Evolutionary conservation across 768 basidiomycete species (phyloP).

Genomic region (Mycena galopus): DNA sequence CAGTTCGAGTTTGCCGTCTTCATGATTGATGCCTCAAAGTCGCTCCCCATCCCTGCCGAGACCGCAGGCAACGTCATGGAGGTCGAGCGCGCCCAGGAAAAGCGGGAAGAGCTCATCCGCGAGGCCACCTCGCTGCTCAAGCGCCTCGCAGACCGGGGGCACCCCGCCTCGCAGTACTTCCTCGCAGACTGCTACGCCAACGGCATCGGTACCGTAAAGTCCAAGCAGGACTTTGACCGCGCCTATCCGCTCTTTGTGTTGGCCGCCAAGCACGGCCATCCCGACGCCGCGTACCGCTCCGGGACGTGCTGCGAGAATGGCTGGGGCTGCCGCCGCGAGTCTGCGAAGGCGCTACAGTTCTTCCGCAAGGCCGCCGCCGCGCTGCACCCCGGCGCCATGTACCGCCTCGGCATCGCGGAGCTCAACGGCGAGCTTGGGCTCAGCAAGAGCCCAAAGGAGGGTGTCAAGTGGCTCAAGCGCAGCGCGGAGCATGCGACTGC

Average conservation of each 20-base stretch:
- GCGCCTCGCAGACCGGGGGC: conserved; percentile 92
- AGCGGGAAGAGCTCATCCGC: conserved; percentile 88
- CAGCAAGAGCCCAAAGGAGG: conserved; percentile 90
- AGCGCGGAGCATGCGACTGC: conserved; percentile 95
- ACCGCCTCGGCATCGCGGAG: conserved; percentile 95
- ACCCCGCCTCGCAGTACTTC: conserved; percentile 96
- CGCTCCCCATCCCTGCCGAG: conserved; percentile 79
- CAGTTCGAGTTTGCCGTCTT: conserved; percentile 99
- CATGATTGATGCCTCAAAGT: conserved; percentile 97
- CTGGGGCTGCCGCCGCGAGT: conserved; percentile 96
- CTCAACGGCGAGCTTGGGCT: conserved; percentile 95
- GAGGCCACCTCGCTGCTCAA: conserved; percentile 92
- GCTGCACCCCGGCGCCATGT: conserved; percentile 94
- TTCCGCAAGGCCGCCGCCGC: conserved; percentile 94
- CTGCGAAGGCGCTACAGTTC: conserved; percentile 91
- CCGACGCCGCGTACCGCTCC: conserved; percentile 94
- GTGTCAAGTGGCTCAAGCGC: conserved; percentile 98
- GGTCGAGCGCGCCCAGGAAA: conserved; percentile 84
- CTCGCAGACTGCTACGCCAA: conserved; percentile 98
- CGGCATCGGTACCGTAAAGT: conserved; percentile 93
- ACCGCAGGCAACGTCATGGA: conserved; percentile 83
- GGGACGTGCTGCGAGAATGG: conserved; percentile 99
- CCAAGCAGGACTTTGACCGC: conserved; percentile 95
- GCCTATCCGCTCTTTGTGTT: conserved; percentile 97
- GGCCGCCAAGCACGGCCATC: conserved; percentile 96